Evolutionary conservation across 352 stramenopile species (phyloP).

Genomic region (Phytophthora foliorum): DNA sequence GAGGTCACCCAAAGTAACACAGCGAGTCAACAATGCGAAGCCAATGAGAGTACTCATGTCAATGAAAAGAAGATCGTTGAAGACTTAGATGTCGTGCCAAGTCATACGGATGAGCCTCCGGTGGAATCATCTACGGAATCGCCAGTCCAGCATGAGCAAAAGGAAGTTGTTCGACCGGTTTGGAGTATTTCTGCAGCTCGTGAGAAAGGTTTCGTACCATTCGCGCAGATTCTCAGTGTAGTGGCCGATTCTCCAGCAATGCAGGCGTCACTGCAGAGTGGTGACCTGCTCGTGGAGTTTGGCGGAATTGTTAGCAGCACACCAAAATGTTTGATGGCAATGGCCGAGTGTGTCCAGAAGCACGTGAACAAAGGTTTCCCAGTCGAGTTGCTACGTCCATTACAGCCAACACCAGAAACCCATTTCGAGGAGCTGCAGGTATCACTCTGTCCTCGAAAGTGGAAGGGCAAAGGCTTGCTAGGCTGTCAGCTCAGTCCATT

Average conservation of each 20-base stretch:
- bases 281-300: conserved; percentile 63
- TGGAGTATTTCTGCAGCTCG: conserved; percentile 25
- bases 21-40: background rate
- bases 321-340: conserved; percentile 60
- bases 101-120: background rate
- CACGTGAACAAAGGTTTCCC: conserved; percentile 47
- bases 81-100: background rate
- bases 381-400: conserved; percentile 48
- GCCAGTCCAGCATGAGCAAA: background rate
- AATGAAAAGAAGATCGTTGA: background rate
- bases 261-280: conserved; percentile 47
- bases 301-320: conserved; percentile 54
- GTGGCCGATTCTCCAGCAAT: conserved; percentile 52
- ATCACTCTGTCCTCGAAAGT: conserved; percentile 55
- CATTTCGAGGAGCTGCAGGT: conserved; percentile 29
- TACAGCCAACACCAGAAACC: background rate
- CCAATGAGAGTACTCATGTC: background rate
- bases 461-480: conserved; percentile 70
- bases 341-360: conserved; percentile 60
- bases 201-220: conserved; percentile 35
- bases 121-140: background rate
- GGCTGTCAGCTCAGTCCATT: conserved; percentile 72
- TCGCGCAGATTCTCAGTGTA: conserved; percentile 63
- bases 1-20: background rate
- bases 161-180: background rate